A percentile compares a stretch with the other conserved stretches of the same genome.
Evolutionary conservation across 2,329 filamentous ascomycete species (phyloP).

Genomic region (Coniella vitis): DNA sequence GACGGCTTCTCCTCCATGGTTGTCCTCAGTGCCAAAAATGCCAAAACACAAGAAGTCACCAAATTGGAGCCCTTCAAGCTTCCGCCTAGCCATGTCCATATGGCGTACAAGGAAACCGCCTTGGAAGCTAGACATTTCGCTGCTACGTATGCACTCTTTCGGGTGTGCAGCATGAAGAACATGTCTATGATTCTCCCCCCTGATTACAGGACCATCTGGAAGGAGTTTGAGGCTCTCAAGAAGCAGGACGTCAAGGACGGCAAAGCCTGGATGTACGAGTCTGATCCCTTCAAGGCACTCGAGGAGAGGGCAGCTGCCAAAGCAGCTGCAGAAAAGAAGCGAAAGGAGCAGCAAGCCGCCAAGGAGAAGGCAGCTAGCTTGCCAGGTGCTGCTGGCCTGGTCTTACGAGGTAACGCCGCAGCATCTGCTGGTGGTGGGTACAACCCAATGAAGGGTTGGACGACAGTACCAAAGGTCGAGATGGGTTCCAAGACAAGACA

Average conservation of each 20-base stretch:
- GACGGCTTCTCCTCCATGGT: slow-evolving; percentile 77
- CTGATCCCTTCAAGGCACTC: slow-evolving; percentile 81
- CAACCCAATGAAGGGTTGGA: slow-evolving; percentile 68
- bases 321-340: slow-evolving; percentile 69
- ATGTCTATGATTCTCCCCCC: slow-evolving; percentile 91
- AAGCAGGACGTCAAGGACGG: slow-evolving; percentile 70
- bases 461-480: slow-evolving; percentile 79
- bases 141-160: slow-evolving; percentile 83
- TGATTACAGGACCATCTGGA: slow-evolving; percentile 85
- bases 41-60: slow-evolving; percentile 73
- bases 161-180: slow-evolving; percentile 93
- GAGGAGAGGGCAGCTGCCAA: slow-evolving; percentile 75
- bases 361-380: slow-evolving; percentile 61
- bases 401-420: slow-evolving; percentile 40
- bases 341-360: slow-evolving; percentile 61
- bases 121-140: slow-evolving; percentile 91
- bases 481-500: slow-evolving; percentile 77
- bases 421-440: slow-evolving; percentile 26
- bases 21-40: slow-evolving; percentile 66
- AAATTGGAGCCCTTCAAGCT: slow-evolving; percentile 77
- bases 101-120: slow-evolving; percentile 69
- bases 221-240: slow-evolving; percentile 80
- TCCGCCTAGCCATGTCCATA: slow-evolving; percentile 66
- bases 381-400: slow-evolving; percentile 50
- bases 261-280: slow-evolving; percentile 88